Percentiles rank a stretch among this genome's conserved stretches.
Evolutionary conservation across 768 basidiomycete genomes (phyloP).

Genomic region (Lactarius quietus): DNA sequence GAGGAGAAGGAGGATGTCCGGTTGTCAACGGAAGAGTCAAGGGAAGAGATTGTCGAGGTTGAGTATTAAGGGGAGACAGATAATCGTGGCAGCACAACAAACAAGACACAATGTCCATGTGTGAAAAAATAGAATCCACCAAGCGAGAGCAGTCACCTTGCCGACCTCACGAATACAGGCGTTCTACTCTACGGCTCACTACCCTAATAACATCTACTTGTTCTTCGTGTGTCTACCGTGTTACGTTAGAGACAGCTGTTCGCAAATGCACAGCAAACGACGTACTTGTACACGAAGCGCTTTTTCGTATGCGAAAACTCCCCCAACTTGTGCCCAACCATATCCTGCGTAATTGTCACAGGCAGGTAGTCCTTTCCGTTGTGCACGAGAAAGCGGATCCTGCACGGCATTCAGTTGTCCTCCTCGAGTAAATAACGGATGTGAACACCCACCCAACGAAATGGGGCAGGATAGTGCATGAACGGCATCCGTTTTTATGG

Average conservation of each 20-base stretch:
- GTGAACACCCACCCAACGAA: slow-evolving; percentile 77
- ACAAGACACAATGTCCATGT: neutral
- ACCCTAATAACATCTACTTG: slow-evolving; percentile 30
- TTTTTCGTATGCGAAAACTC: slow-evolving; percentile 92
- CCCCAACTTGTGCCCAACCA: slow-evolving; percentile 98
- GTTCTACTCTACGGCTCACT: neutral
- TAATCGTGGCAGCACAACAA: neutral
- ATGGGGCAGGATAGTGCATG: slow-evolving; percentile 92
- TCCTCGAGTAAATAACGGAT: neutral
- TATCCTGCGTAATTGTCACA: slow-evolving; percentile 87
- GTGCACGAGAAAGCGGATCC: slow-evolving; percentile 87
- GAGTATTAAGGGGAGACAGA: neutral
- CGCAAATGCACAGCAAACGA: slow-evolving; percentile 26
- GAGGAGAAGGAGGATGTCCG: neutral
- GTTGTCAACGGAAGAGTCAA: neutral
- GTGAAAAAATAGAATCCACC: neutral
- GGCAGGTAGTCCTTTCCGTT: slow-evolving; percentile 91
- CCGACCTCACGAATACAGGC: too few species aligned
- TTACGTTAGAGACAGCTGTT: neutral
- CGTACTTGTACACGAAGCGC: slow-evolving; percentile 81
- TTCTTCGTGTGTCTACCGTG: slow-evolving; percentile 41
- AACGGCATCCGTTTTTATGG: slow-evolving; percentile 86
- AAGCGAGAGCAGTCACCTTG: neutral
- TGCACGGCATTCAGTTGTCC: slow-evolving; percentile 31
- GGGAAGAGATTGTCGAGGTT: neutral